Evolutionary conservation across 306 rosid genomes (phyloP), one percentile per base, ranked within the genome.

Genomic region (Pueraria montana): DNA sequence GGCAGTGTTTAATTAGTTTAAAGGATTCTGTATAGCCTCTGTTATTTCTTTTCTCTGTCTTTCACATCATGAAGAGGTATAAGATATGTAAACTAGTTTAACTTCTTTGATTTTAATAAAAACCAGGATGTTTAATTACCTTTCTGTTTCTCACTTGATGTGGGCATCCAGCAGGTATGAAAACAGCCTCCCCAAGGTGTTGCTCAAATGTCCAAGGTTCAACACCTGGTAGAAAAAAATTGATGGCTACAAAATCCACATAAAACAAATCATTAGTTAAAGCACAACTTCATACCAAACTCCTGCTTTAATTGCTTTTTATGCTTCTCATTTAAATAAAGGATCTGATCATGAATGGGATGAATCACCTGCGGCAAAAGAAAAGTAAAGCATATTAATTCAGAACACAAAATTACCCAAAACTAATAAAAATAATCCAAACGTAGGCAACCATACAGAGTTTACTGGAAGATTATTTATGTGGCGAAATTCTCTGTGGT

Each of bases 201-300:
- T 90, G 94, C 83, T 90, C 94, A 56, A 90, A 90, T 12, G 92
- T 88, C 94, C 94, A 90, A 24, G 94, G 88, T 79, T 90, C 92
- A 87, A 90, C 84, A 74, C 87, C 92, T 91, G 70, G 27, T 38
- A 71, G 75, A 38, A 66, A 70, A 46, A 64, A 76, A 50, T 59
- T 80, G 56, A 78, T 11, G 11, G 53, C 78, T 71, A 77, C 73
- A 45, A 68, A 58, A 43, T 53, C 66, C 24, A 53, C 50, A 46
- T 32, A 49, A 72, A 59, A 52, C 24, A 13, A 72, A 80, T 76
- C 13, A 72, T 56, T 11, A 27, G 17, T 69, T 20, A 74, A 69
- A 64, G 59, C 40, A 70, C 23, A 79, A 73, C 17, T 76, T 79
- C 88, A 61, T 85, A 91, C 94, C 92, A 74, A 87, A 91, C 76